Evolutionary conservation across 345 rosid species (phyloP).

Genomic region (Pugionium dolabratum): DNA sequence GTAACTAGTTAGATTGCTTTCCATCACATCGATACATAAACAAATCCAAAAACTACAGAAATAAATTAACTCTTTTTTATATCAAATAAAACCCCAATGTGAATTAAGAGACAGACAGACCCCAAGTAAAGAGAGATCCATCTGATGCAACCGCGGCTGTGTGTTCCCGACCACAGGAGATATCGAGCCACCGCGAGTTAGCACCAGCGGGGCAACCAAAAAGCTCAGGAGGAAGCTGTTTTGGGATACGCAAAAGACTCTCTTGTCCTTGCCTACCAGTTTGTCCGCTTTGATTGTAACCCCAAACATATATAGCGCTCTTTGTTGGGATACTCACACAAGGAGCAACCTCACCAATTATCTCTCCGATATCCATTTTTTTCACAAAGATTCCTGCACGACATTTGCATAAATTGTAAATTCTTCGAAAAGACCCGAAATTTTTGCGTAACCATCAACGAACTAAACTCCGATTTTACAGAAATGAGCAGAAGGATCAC

Average conservation of each 20-base stretch:
- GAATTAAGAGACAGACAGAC: slow-evolving; percentile 38
- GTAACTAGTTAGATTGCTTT: slow-evolving; percentile 15
- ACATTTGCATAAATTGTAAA: not conserved
- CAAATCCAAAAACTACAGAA: slow-evolving; percentile 7
- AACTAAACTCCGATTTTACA: slow-evolving; percentile 13
- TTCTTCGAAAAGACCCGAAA: not conserved
- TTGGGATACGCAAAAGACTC: slow-evolving; percentile 76
- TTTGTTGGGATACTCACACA: slow-evolving; percentile 56
- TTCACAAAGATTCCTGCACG: not conserved
- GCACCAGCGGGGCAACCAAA: slow-evolving; percentile 85
- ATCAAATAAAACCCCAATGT: not conserved
- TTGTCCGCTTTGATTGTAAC: slow-evolving; percentile 90
- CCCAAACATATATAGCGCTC: slow-evolving; percentile 98
- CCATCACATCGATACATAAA: slow-evolving; percentile 4
- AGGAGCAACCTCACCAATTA: slow-evolving; percentile 62
- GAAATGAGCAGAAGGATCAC: slow-evolving; percentile 15
- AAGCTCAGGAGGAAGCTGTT: slow-evolving; percentile 90
- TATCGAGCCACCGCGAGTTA: slow-evolving; percentile 84
- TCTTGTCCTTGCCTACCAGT: slow-evolving; percentile 81
- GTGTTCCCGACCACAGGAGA: slow-evolving; percentile 92
- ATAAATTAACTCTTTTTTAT: not conserved
- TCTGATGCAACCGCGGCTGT: slow-evolving; percentile 96
- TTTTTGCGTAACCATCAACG: not conserved
- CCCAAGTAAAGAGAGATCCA: slow-evolving; percentile 98
- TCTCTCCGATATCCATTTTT: slow-evolving; percentile 66